Base-by-base conservation (phyloP, 805 yeast species). In the Saccharomycopsis fermentans region DNA sequence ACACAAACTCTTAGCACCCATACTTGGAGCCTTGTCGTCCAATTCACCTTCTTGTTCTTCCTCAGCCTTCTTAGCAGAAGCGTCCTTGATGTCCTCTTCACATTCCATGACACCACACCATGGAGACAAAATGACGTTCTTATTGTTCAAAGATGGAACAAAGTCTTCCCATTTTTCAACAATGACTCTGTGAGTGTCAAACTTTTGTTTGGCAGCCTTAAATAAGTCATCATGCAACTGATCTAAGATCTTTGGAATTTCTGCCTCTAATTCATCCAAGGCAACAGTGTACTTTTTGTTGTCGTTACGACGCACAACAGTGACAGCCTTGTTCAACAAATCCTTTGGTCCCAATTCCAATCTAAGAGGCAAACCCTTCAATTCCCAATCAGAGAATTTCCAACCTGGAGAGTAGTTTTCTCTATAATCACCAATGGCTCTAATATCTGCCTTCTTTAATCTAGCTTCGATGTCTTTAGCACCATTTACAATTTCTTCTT, bases 1-100 rank as follows among this genome's bases (percentile, higher is more conserved):
- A 81, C 99, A 94, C 73, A 94, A 80, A 21, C 96, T 87, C 79
- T 94, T 94, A 65, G 99, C 99, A 70, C 99, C 99, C 99, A 94
- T 94, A 56, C 95, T 84, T 70, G 99, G 99, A 26, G 99, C 90
- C 73, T 88, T 87, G 69, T 94, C 98, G 70, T 94, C 99, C 54
- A 78, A 86, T 71, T 87, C 96, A 65, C 83, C 89, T 32, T 76
- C 83, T 65, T 87, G 96, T 63, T 86, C 92, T 65, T 90, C 87
- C 66, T 83, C 84, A 70, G 86, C 87, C 69, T 84, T 82, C 73
- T 79, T 84, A 50, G 82, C 78, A 50, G 96, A 90, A 52, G 89
- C 78, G 54, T 91, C 96, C 80, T 95, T 94, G 74, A 94, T 95
- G 66, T 87, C 92, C 66, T 94, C 99, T 75, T 94, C 99, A 81